These are phyloP conservation scores for Aspergillus egyptiacus DNA, from an alignment of 495 filamentous ascomycete genomes.

Conservation along the genomic window DNA sequence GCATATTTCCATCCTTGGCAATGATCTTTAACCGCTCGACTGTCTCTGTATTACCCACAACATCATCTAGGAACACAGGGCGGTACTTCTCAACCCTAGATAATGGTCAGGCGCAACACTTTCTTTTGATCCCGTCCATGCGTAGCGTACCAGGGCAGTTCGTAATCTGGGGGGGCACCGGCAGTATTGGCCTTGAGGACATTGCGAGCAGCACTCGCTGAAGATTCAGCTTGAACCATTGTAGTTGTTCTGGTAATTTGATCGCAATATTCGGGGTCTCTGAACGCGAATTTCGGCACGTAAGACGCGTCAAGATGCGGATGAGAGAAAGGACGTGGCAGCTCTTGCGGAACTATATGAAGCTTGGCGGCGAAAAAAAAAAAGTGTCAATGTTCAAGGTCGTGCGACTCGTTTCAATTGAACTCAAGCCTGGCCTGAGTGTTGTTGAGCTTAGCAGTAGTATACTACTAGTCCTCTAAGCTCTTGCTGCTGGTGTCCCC, in stretches of 20 bases:
- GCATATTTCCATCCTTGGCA: constrained; percentile 98
- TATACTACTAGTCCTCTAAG: too few relatives aligned
- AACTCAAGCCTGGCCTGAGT: not conserved
- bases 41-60: constrained; percentile 96
- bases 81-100: constrained; percentile 97
- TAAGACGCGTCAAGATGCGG: constrained; percentile 16
- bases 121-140: not conserved
- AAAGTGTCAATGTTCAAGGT: too few relatives aligned
- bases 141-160: constrained; percentile 76
- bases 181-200: constrained; percentile 58
- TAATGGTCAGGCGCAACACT: not conserved
- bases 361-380: too few relatives aligned
- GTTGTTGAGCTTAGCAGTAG: not conserved
- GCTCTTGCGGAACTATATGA: not conserved
- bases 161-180: constrained; percentile 61
- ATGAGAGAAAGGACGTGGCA: constrained; percentile 7
- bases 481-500: too few relatives aligned
- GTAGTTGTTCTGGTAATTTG: not conserved
- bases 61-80: constrained; percentile 87
- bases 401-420: too few relatives aligned
- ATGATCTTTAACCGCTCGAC: constrained; percentile 98
- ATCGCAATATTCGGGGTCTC: not conserved
- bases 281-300: constrained; percentile 33
- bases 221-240: constrained; percentile 65
- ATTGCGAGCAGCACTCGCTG: constrained; percentile 63